phyloP scores from a whole-genome alignment of 306 rosid genomes.

The Sicyos edulis region DNA sequence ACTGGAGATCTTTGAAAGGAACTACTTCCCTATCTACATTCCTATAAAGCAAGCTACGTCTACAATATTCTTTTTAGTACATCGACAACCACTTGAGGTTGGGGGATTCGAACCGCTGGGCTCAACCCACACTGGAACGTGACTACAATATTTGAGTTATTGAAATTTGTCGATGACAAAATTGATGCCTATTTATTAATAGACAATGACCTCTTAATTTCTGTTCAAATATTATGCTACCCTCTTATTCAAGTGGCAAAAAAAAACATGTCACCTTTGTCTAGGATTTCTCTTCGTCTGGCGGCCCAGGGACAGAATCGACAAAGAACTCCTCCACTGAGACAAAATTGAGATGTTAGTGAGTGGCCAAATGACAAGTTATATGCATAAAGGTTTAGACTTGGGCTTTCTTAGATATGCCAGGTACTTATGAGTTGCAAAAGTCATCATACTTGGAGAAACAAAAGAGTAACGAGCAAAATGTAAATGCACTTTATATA shows the following conservation, averaged over 20 bases:
- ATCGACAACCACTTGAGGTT: no score
- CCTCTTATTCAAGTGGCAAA: conserved; percentile 31
- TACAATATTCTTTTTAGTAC: background rate
- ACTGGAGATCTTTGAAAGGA: conserved; percentile 19
- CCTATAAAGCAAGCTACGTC: conserved; percentile 39
- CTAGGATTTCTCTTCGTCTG: conserved; percentile 77
- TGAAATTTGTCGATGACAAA: background rate
- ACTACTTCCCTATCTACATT: conserved; percentile 28
- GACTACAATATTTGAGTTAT: conserved; percentile 23
- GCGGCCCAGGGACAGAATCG: conserved; percentile 74
- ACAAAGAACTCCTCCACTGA: conserved; percentile 97
- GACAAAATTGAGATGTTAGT: conserved; percentile 25
- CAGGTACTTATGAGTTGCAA: background rate
- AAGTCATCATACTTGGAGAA: conserved; percentile 7
- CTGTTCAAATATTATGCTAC: conserved; percentile 35
- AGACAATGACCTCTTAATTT: conserved; percentile 27
- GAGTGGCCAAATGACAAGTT: conserved; percentile 11
- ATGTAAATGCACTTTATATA: background rate
- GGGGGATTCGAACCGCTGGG: no score
- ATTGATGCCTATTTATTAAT: conserved; percentile 30
- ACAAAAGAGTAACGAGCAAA: background rate
- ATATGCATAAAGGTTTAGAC: background rate
- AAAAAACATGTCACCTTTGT: conserved; percentile 32
- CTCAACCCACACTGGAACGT: background rate
- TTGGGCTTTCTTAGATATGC: background rate